Percentiles rank a stretch among this genome's conserved stretches.
Evolutionary conservation across 2,329 filamentous ascomycete species (phyloP).

Genomic region (Exophiala viscosa): DNA sequence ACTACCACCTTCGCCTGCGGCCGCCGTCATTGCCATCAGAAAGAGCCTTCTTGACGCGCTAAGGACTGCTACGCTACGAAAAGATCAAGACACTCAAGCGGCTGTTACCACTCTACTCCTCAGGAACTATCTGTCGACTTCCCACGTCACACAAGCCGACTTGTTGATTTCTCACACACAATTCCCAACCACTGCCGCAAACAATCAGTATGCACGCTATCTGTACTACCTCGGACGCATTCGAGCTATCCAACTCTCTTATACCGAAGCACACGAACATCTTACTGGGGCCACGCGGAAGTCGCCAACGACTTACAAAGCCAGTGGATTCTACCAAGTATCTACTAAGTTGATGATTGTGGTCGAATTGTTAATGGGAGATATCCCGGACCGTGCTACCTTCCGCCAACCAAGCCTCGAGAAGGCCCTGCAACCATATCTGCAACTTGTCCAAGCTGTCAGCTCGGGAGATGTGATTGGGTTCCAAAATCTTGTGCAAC

Average conservation of each 20-base stretch:
- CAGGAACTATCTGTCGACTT: conserved; percentile 92
- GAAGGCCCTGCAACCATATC: conserved; percentile 83
- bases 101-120: conserved; percentile 92
- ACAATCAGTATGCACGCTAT: conserved; percentile 97
- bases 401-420: conserved; percentile 90
- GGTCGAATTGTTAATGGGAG: conserved; percentile 95
- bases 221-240: conserved; percentile 96
- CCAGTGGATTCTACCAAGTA: conserved; percentile 90
- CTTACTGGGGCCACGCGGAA: conserved; percentile 91
- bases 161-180: conserved; percentile 92
- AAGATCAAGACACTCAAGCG: conserved; percentile 95
- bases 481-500: conserved; percentile 81
- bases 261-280: conserved; percentile 95
- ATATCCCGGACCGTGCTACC: conserved; percentile 90
- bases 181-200: conserved; percentile 89
- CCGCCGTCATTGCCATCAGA: conserved; percentile 79
- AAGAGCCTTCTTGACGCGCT: conserved; percentile 82
- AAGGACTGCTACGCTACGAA: conserved; percentile 90
- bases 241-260: conserved; percentile 90
- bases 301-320: conserved; percentile 82
- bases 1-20: conserved; percentile 81
- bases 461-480: conserved; percentile 94
- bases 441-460: conserved; percentile 89
- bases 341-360: conserved; percentile 95
- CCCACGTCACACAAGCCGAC: conserved; percentile 95